A percentile compares a stretch with the other conserved stretches of the same genome.
phyloP scores from a whole-genome alignment of 305 asterid species.

The Nicotiana rustica region DNA sequence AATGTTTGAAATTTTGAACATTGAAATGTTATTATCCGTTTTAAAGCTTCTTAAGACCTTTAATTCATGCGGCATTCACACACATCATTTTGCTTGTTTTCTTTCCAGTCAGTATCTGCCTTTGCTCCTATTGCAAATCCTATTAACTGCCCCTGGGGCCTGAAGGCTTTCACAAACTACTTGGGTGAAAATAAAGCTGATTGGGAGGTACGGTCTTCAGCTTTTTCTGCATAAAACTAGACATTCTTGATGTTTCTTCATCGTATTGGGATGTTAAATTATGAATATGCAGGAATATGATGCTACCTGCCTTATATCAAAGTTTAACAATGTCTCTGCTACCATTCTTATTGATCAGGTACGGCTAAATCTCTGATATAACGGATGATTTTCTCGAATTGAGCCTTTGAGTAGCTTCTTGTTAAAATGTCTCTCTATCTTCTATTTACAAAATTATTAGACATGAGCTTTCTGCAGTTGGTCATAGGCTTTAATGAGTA shows the following conservation, averaged over 20 bases:
- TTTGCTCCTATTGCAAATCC: slow-evolving; percentile 90
- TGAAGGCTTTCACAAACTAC: slow-evolving; percentile 92
- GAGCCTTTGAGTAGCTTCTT: background rate
- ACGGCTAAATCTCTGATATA: slow-evolving; percentile 14
- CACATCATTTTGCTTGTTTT: background rate
- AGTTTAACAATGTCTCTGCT: slow-evolving; percentile 64
- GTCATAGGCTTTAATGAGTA: background rate
- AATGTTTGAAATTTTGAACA: slow-evolving; percentile 9
- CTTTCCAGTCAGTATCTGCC: slow-evolving; percentile 85
- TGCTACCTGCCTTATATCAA: slow-evolving; percentile 80
- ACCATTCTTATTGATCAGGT: slow-evolving; percentile 98
- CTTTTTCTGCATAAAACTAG: background rate
- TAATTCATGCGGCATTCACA: slow-evolving; percentile 13
- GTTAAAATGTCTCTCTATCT: background rate
- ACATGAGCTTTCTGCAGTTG: background rate
- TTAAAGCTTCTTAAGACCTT: background rate
- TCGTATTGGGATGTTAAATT: slow-evolving; percentile 27
- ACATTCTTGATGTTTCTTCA: background rate
- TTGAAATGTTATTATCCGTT: background rate
- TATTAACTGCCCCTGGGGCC: slow-evolving; percentile 93
- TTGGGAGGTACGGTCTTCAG: slow-evolving; percentile 83
- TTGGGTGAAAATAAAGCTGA: slow-evolving; percentile 79
- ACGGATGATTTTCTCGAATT: slow-evolving; percentile 4
- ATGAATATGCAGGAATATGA: slow-evolving; percentile 79
- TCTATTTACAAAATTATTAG: background rate